These are phyloP conservation scores for Wallacemonas rigidus DNA, from an alignment of 208 protist species.

Conservation along the genomic window DNA sequence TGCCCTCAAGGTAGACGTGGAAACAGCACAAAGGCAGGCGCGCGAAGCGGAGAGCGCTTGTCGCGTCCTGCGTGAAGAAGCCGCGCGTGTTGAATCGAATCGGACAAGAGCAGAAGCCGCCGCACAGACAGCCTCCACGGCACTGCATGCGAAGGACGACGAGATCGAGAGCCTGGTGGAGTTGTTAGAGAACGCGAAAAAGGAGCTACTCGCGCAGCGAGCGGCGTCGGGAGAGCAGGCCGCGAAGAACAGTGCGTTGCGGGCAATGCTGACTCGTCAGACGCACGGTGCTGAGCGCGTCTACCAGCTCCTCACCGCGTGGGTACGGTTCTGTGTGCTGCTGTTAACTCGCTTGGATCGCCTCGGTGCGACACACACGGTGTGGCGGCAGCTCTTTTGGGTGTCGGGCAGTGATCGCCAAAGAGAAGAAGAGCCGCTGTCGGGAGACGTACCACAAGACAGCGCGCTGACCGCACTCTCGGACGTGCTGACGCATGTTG, in stretches of 20 bases:
- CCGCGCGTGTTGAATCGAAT: too few species aligned
- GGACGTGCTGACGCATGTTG: too few species aligned
- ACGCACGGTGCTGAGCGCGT: not conserved
- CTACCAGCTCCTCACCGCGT: not conserved
- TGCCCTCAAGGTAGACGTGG: constrained; percentile 1
- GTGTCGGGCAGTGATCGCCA: not conserved
- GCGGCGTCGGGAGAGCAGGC: constrained; percentile 14
- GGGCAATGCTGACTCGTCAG: not conserved
- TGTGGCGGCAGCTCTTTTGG: not conserved
- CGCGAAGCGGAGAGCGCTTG: constrained; percentile 3
- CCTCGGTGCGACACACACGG: not conserved
- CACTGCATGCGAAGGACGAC: not conserved
- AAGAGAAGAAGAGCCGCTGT: too few species aligned
- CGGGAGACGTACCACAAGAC: too few species aligned
- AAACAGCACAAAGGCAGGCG: not conserved
- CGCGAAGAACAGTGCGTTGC: not conserved
- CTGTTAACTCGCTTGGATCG: constrained; percentile 3
- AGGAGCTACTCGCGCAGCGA: constrained; percentile 13
- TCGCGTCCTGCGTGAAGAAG: not conserved
- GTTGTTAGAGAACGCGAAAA: constrained; percentile 7
- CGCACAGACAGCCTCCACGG: not conserved
- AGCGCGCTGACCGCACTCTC: too few species aligned
- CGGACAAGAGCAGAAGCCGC: too few species aligned
- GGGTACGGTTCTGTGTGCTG: not conserved
- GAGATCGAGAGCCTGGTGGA: not conserved